A percentile compares a stretch with the other conserved stretches of the same genome.
phyloP scores from a whole-genome alignment of 345 rosid genomes.

The Syzygium jambos region DNA sequence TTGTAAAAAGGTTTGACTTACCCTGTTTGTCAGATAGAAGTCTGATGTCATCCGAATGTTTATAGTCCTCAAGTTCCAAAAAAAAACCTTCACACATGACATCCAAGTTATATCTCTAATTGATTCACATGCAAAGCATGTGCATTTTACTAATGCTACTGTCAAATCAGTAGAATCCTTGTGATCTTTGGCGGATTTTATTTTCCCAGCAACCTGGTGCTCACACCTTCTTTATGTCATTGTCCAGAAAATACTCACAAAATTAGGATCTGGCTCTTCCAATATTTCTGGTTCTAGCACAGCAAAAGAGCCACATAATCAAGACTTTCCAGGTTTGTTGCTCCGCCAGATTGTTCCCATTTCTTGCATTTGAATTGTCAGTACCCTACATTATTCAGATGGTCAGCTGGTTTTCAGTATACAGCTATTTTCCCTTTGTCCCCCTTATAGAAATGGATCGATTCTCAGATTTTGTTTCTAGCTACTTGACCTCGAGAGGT shows the following conservation, averaged over 20 bases:
- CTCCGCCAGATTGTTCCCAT: not conserved
- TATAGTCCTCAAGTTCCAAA: not conserved
- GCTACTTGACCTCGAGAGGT: not conserved
- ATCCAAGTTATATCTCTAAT: not conserved
- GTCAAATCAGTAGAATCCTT: not conserved
- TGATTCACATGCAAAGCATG: not conserved
- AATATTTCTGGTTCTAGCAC: conserved; percentile 34
- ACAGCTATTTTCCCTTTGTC: not conserved
- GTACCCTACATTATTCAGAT: not conserved
- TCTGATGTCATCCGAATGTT: not conserved
- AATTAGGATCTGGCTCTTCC: conserved; percentile 24
- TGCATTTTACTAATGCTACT: not conserved
- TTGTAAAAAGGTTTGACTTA: not conserved
- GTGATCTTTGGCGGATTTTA: not conserved
- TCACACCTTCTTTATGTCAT: not conserved
- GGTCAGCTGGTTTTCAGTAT: not conserved
- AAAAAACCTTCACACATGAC: not conserved
- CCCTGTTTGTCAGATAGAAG: not conserved
- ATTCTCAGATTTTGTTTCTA: not conserved
- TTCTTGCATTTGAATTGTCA: not conserved
- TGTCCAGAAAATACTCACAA: conserved; percentile 22
- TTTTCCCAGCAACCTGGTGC: not conserved
- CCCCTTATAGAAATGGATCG: not conserved
- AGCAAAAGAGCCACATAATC: conserved; percentile 32
- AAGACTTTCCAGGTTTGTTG: conserved; percentile 47